Conservation (phyloP, 1,284 basidiomycete species). For the Ganoderma leucocontextum region DNA sequence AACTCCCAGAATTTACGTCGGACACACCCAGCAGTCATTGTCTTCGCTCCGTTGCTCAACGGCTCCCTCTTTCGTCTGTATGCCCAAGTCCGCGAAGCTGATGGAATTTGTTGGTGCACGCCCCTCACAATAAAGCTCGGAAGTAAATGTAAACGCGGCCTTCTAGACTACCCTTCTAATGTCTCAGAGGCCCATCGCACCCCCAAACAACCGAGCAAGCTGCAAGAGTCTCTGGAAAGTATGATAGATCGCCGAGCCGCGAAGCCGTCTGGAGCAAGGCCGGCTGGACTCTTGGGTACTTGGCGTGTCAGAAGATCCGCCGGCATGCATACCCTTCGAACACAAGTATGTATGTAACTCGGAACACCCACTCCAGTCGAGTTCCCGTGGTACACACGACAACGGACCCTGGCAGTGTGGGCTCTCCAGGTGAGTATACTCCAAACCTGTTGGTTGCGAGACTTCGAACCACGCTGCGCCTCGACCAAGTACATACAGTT, state of each 20-base stretch:
- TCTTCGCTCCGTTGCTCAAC: conserved; percentile 10
- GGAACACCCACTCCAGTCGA: background rate
- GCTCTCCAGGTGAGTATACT: background rate
- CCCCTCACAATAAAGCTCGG: conserved; percentile 27
- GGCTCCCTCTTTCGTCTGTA: conserved; percentile 17
- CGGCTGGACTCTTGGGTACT: background rate
- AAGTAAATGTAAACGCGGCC: conserved; percentile 3
- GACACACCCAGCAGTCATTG: conserved; percentile 31
- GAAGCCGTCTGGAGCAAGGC: background rate
- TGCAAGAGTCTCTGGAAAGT: background rate
- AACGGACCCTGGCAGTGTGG: background rate
- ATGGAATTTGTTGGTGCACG: conserved; percentile 22
- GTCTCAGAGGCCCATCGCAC: background rate
- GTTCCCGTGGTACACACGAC: background rate
- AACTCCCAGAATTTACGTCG: conserved; percentile 24
- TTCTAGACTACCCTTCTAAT: conserved; percentile 9
- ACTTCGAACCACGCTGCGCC: background rate
- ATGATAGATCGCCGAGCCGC: conserved; percentile 5
- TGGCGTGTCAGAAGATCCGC: background rate
- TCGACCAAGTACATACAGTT: background rate
- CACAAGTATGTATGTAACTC: background rate
- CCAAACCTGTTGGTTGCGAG: background rate
- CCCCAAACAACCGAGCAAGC: background rate
- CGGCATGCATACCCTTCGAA: background rate
- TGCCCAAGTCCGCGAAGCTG: conserved; percentile 20